Base-by-base conservation (phyloP, 345 rosid species). In the Bruguiera gymnorhiza region DNA sequence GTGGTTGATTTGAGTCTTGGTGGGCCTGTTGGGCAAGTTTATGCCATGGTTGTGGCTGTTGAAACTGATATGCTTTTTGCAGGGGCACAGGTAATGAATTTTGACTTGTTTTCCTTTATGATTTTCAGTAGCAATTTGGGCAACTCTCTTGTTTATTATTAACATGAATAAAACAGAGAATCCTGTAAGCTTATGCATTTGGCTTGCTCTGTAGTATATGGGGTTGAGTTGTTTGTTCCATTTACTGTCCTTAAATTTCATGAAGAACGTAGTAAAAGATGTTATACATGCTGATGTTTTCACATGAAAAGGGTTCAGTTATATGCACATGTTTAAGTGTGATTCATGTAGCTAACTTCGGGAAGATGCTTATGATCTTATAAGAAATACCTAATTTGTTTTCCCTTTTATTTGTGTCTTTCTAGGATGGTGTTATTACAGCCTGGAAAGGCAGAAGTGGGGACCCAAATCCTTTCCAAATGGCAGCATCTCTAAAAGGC, bases 41-140 rank as follows among this genome's bases (percentile, higher is more conserved):
- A 72, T 67, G 82, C 85, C 53, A 78, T 85, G 80, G 74, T 63
- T 56, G 70, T 70, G 71, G 82, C 72, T 10, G 50, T 43, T 11
- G 50, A 43, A 11, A 66, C 63, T 0, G 80, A 81, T 57, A 79
- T 79, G 86, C 83, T 84, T 8, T 87, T 84, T 36, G 92, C 89
- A 66, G 96, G 89, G 32, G 78, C 76, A 1, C 83, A 85, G 86
- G 90, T 89, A 73, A 79, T 62, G 62, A 9, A 10, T 60, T n/a
- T 43, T 53, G 31, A 30, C 37, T 8, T 36, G 13, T 51, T 27
- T 11, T 20, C 6, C 5, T 27, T 66, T 51, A 43, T 19, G 53
- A 30, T 48, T 34, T 15, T 23, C 6, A 6, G 18, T 8, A 0
- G n/a, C 54, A 13, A 39, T 27, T 15, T 13, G 23, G 8, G 23